Evolutionary conservation across 140 eudicot genomes (phyloP).

Genomic region (Stevia rebaudiana): DNA sequence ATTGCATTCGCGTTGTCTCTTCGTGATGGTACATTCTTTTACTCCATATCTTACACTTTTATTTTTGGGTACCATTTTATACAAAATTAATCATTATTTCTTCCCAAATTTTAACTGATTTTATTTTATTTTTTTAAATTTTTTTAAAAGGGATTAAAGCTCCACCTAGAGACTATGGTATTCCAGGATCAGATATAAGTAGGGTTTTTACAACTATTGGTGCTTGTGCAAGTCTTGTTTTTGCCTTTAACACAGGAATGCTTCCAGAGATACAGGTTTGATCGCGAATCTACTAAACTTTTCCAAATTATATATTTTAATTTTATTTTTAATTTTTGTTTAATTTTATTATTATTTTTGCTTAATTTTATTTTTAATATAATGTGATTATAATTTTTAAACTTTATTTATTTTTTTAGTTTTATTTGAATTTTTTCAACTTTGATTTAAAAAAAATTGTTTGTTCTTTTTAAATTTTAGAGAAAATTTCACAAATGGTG

Average conservation of each 20-base stretch:
- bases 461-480: too few relatives aligned
- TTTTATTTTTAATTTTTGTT: too few relatives aligned
- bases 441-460: too few relatives aligned
- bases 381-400: too few relatives aligned
- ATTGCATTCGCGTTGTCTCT: slow-evolving; percentile 52
- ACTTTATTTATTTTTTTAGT: too few relatives aligned
- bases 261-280: slow-evolving; percentile 96
- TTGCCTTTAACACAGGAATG: slow-evolving; percentile 97
- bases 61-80: slow-evolving; percentile 4
- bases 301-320: too few relatives aligned
- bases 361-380: too few relatives aligned
- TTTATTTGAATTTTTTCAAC: too few relatives aligned
- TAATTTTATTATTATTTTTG: too few relatives aligned
- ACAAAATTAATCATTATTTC: too few relatives aligned
- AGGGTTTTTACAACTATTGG: slow-evolving; percentile 79
- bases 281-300: neutral
- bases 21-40: slow-evolving; percentile 62
- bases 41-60: neutral
- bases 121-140: neutral
- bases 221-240: slow-evolving; percentile 91
- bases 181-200: slow-evolving; percentile 52
- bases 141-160: slow-evolving; percentile 47
- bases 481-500: too few relatives aligned
- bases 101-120: too few relatives aligned
- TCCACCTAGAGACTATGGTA: slow-evolving; percentile 78